Percentiles rank a stretch among this genome's conserved stretches.
Conservation (phyloP, 1,284 basidiomycete genomes). For the Apiotrichum domesticum region DNA sequence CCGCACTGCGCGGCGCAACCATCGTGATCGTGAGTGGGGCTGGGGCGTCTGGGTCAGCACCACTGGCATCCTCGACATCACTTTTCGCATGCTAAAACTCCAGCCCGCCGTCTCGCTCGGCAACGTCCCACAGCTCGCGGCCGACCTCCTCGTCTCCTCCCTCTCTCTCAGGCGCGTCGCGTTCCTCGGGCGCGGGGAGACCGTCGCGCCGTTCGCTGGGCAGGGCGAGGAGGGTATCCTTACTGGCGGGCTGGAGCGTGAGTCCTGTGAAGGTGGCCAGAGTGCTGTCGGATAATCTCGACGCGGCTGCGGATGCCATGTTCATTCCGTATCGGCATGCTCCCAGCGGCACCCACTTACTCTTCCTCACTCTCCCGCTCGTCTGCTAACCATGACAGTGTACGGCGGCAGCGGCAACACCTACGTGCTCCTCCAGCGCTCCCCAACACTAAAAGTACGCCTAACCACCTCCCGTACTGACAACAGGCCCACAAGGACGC, state of each 20-base stretch:
- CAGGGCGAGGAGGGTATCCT: constrained; percentile 59
- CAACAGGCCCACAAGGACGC: constrained; percentile 60
- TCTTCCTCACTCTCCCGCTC: too few relatives aligned
- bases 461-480: background rate
- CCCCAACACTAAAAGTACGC: constrained; percentile 65
- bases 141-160: constrained; percentile 64
- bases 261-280: constrained; percentile 22
- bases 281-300: too few relatives aligned
- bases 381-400: constrained; percentile 3
- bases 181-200: constrained; percentile 55
- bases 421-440: constrained; percentile 53
- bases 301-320: background rate
- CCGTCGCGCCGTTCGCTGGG: constrained; percentile 63
- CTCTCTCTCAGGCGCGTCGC: constrained; percentile 58
- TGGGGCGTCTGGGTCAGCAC: background rate
- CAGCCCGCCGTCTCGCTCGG: constrained; percentile 74
- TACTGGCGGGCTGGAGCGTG: constrained; percentile 67
- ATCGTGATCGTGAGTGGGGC: constrained; percentile 13
- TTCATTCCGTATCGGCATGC: too few relatives aligned
- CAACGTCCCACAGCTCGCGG: constrained; percentile 69
- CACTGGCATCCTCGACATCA: background rate
- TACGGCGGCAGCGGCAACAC: constrained; percentile 5
- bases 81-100: constrained; percentile 44
- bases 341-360: too few relatives aligned
- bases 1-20: constrained; percentile 5